Conservation (phyloP, 2,329 filamentous ascomycete genomes). For the Magnaporthiopsis incrustans region DNA sequence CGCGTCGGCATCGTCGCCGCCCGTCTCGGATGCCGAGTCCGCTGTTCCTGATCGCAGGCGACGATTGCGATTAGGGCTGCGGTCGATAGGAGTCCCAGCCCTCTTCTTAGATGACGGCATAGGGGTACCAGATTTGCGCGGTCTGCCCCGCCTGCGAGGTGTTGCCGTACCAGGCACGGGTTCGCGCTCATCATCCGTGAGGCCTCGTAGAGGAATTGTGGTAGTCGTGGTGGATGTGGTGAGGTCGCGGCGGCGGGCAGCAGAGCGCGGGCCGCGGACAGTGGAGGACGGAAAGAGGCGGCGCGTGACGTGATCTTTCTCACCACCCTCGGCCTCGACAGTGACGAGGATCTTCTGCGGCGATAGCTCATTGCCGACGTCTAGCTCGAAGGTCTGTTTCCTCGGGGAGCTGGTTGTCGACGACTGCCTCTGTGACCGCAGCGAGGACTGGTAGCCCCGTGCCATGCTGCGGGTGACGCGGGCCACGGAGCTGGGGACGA, state of each 20-base stretch:
- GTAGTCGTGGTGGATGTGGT: constrained; percentile 42
- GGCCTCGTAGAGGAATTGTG: constrained; percentile 38
- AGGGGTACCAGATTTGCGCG: constrained; percentile 45
- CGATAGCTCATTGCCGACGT: constrained; percentile 40
- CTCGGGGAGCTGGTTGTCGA: constrained; percentile 34
- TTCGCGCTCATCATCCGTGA: constrained; percentile 34
- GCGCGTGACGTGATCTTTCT: constrained; percentile 21
- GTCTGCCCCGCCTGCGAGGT: constrained; percentile 36
- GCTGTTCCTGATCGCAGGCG: constrained; percentile 17
- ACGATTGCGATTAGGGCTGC: constrained; percentile 25
- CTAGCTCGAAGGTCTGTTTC: constrained; percentile 49
- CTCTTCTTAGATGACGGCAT: constrained; percentile 34
- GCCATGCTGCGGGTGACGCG: constrained; percentile 34
- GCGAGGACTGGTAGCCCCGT: constrained; percentile 32
- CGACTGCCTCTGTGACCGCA: constrained; percentile 27
- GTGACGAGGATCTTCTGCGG: constrained; percentile 48
- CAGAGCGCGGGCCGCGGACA: constrained; percentile 32
- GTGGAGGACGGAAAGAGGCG: constrained; percentile 26
- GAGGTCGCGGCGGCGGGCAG: constrained; percentile 26
- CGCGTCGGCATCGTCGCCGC: constrained; percentile 21
- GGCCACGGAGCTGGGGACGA: constrained; percentile 23
- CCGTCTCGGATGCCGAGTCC: constrained; percentile 15
- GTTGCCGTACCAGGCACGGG: constrained; percentile 23
- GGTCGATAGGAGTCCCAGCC: constrained; percentile 35
- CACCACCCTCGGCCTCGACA: constrained; percentile 39